Percentiles rank a stretch among this genome's conserved stretches.
Evolutionary conservation across 306 rosid species (phyloP).

Genomic region (Senna siamea): DNA sequence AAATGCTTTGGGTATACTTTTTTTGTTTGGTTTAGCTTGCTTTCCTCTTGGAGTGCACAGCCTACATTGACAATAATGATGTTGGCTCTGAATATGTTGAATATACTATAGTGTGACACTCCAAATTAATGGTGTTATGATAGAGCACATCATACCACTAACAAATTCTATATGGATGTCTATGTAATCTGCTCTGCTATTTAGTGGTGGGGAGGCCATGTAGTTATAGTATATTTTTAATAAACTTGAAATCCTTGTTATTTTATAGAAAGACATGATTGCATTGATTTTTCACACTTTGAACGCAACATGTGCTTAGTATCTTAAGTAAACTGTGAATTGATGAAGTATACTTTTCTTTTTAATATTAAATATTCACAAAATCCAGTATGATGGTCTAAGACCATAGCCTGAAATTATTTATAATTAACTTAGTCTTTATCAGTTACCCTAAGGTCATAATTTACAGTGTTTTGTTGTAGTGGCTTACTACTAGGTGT

Average conservation of each 20-base stretch:
- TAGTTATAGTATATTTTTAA: neutral
- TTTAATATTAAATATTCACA: neutral
- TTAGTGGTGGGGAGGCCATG: neutral
- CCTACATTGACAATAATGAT: neutral
- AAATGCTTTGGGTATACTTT: neutral
- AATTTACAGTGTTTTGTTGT: neutral
- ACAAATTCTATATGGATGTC: neutral
- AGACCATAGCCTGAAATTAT: conserved; percentile 4
- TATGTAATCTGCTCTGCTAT: neutral
- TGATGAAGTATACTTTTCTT: conserved; percentile 4
- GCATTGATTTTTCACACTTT: neutral
- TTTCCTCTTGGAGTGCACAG: neutral
- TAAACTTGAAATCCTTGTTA: neutral
- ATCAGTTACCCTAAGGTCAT: conserved; percentile 17
- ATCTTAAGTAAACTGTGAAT: neutral
- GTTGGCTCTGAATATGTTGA: neutral
- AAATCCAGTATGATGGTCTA: conserved; percentile 2
- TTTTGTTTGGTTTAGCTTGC: neutral
- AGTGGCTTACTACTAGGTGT: conserved; percentile 2
- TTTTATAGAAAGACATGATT: neutral
- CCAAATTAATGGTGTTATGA: neutral
- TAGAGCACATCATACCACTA: neutral
- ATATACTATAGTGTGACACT: neutral
- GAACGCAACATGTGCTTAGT: neutral
- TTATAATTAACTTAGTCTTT: conserved; percentile 15